A percentile compares a stretch with the other conserved stretches of the same genome.
phyloP scores from a whole-genome alignment of 1,139 yeast species.

The Pichia sp. region DNA sequence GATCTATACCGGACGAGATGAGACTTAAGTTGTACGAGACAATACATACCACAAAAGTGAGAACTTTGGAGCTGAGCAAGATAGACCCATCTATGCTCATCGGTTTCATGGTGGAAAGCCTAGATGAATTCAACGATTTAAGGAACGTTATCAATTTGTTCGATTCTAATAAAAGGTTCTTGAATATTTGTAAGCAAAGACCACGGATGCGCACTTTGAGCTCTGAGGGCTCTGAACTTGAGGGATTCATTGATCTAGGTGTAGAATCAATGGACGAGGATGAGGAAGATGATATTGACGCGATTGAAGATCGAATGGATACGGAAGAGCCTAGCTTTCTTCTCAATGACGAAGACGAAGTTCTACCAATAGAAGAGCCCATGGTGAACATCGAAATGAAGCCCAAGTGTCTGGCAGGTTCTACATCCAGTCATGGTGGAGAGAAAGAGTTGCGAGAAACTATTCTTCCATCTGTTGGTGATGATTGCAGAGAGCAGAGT shows the following conservation, averaged over 20 bases:
- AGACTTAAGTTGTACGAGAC: slow-evolving; percentile 27
- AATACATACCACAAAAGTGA: slow-evolving; percentile 55
- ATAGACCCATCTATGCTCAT: slow-evolving; percentile 95
- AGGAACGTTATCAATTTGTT: slow-evolving; percentile 27
- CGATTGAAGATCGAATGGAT: no score
- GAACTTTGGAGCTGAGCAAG: slow-evolving; percentile 52
- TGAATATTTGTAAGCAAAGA: slow-evolving; percentile 19
- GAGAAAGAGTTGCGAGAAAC: no score
- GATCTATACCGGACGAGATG: slow-evolving; percentile 11
- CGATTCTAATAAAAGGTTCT: slow-evolving; percentile 15
- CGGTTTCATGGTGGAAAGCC: slow-evolving; percentile 57
- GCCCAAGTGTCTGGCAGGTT: no score
- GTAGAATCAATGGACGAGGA: slow-evolving; percentile 21
- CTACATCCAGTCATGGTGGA: no score
- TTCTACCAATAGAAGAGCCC: no score
- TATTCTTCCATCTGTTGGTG: no score
- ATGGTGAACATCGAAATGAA: no score
- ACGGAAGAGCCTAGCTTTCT: no score
- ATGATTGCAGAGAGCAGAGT: no score
- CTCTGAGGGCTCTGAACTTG: slow-evolving; percentile 17
- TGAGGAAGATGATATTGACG: no score
- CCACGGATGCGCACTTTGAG: slow-evolving; percentile 15
- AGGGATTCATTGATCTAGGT: slow-evolving; percentile 39
- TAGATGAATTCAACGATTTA: slow-evolving; percentile 54
- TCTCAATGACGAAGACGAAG: no score